These are phyloP conservation scores for Lachancea fermentati DNA, from an alignment of 805 yeast species.

Conservation along the genomic window DNA sequence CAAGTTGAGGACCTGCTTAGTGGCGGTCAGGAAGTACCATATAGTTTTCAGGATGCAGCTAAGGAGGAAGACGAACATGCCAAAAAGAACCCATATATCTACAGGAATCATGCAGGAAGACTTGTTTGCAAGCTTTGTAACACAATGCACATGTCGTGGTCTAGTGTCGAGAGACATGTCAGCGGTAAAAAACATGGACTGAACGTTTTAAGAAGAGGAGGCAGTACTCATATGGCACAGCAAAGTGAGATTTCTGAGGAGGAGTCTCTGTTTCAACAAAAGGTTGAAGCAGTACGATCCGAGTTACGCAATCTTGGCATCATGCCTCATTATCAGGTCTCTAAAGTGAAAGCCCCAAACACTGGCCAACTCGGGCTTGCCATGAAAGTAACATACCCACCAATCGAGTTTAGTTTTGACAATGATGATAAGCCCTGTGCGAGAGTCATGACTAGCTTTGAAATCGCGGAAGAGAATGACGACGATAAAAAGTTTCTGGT, in stretches of 20 bases:
- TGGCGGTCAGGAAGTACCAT: conserved; percentile 34
- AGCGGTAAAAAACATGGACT: conserved; percentile 79
- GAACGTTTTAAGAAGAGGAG: conserved; percentile 60
- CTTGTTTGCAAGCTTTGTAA: conserved; percentile 80
- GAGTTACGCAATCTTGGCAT: conserved; percentile 14
- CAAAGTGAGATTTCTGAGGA: conserved; percentile 22
- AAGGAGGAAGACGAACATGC: conserved; percentile 41
- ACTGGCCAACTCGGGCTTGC: conserved; percentile 59
- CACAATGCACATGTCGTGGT: conserved; percentile 75
- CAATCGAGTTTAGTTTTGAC: conserved; percentile 29
- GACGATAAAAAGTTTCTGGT: conserved; percentile 54
- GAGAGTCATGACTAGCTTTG: conserved; percentile 73
- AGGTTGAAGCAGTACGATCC: conserved; percentile 16
- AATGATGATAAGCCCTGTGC: conserved; percentile 45
- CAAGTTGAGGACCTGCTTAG: conserved; percentile 58
- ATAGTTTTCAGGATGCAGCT: conserved; percentile 41
- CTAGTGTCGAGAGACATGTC: conserved; percentile 77
- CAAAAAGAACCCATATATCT: conserved; percentile 62
- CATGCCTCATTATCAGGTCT: conserved; percentile 60
- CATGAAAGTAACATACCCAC: conserved; percentile 53
- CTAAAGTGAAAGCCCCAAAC: conserved; percentile 60
- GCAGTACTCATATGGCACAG: conserved; percentile 28
- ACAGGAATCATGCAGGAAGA: conserved; percentile 75
- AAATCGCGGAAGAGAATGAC: conserved; percentile 49
- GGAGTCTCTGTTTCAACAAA: conserved; percentile 23